Base-by-base conservation (phyloP, 2,329 filamentous ascomycete genomes). In the Penicillium sp. region DNA sequence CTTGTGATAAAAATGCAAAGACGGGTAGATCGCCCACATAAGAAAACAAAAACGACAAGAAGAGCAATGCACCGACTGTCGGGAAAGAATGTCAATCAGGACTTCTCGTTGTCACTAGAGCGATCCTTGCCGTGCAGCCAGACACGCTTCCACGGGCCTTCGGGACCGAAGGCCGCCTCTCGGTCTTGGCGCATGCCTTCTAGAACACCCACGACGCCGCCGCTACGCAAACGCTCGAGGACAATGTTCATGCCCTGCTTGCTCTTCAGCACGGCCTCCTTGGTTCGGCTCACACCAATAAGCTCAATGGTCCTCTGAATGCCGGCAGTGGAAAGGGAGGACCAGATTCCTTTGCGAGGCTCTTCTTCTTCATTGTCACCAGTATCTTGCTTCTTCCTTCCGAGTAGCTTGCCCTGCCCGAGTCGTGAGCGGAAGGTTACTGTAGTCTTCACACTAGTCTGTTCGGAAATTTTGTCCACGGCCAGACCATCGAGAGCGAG, bases 111-210 rank as follows among this genome's bases (percentile, higher is more conserved):
- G 27, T 70, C 65, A 39, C 56, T 44, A 26, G 60, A 55, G 26
- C 62, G 60, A 1, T 64, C 63, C 45, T 64, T 67, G 7, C 73
- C 71, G 14, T 72, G 66, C 19, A 71, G 56, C 75, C 73, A 78
- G 18, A 71, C 70, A 27, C 71, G 69, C 62, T 76, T 74, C 72
- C 74, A 76, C 13, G 71, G 67, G 7, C 73, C 70, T 16, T 77
- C 72, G 7, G 67, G 60, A 4, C 70, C 73, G 55, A 69, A 63
- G 54, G 70, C 64, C 47, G 69, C 66, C 61, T 82, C 79, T 38
- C 81, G 77, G 65, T 89, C 86, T 62, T 78, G 76, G 47, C 84
- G 77, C 86, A 89, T 89, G 27, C 85, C 86, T 60, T 89, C 86
- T 29, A 90, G 74, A n/a, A 89, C 87, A 19, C 74, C 85, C 14